Conservation (phyloP, 371 early-diverging fungal genomes). For the Conidiobolus incongruus region DNA sequence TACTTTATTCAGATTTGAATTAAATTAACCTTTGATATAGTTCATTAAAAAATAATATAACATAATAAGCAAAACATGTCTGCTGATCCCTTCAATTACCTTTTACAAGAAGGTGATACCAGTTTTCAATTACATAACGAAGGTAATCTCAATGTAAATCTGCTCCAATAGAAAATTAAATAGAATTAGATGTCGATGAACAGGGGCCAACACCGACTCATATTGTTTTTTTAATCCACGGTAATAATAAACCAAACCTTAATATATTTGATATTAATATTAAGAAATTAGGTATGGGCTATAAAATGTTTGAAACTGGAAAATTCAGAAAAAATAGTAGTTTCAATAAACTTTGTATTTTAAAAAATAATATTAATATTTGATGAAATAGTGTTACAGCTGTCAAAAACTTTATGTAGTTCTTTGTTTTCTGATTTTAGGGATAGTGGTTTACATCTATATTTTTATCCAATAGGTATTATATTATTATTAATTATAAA, state of each 20-base stretch:
- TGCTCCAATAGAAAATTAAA: too few species aligned
- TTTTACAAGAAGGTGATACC: too few species aligned
- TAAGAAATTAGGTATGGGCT: conserved; percentile 3
- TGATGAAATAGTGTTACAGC: background rate
- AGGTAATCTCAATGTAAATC: too few species aligned
- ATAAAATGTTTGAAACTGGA: conserved; percentile 3
- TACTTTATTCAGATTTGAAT: too few species aligned
- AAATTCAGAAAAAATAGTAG: conserved; percentile 3
- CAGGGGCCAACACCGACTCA: background rate
- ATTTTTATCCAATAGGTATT: conserved; percentile 2
- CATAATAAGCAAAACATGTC: too few species aligned
- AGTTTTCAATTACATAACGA: too few species aligned
- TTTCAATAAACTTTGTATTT: background rate
- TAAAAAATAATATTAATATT: background rate
- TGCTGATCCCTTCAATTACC: too few species aligned
- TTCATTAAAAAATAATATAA: too few species aligned
- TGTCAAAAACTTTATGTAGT: conserved; percentile 2
- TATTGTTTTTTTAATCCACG: conserved; percentile 2
- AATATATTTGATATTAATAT: background rate
- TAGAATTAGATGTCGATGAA: background rate
- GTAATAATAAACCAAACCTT: background rate
- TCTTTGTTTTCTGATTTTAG: background rate
- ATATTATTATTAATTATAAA: too few species aligned
- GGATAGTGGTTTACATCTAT: background rate
- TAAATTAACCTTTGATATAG: too few species aligned